phyloP scores from a whole-genome alignment of 2,329 filamentous ascomycete genomes.

The Ceratocystis cacaofunesta region DNA sequence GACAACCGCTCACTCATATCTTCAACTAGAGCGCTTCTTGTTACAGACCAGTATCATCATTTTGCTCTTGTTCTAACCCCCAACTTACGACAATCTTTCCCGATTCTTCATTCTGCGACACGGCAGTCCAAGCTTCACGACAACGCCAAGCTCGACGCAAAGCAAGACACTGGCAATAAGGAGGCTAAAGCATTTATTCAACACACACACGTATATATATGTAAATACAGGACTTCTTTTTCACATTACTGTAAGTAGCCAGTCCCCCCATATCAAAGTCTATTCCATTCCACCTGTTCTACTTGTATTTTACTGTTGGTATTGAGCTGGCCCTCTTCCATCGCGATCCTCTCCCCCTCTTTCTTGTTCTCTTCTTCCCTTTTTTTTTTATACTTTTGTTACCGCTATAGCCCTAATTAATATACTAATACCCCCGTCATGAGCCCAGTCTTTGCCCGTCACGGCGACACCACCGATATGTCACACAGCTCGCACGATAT shows the following conservation, averaged over 20 bases:
- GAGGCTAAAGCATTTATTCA: too few relatives aligned
- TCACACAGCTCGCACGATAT: neutral
- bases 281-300: neutral
- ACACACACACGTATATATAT: neutral
- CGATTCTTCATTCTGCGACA: neutral
- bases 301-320: neutral
- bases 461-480: constrained; percentile 5
- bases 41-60: constrained; percentile 14
- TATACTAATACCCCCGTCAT: constrained; percentile 2
- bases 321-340: neutral
- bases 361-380: neutral
- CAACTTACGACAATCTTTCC: constrained; percentile 1
- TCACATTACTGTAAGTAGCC: neutral
- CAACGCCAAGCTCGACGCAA: constrained; percentile 1
- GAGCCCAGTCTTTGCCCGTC: constrained; percentile 9
- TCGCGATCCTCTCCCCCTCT: neutral
- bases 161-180: neutral
- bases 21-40: neutral
- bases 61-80: constrained; percentile 4
- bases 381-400: neutral
- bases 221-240: too few relatives aligned
- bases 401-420: neutral
- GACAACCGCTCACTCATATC: neutral
- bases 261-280: neutral
- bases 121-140: neutral